Evolutionary conservation across 1,284 basidiomycete species (phyloP).

Genomic region (Sphaerobolus stellatus): DNA sequence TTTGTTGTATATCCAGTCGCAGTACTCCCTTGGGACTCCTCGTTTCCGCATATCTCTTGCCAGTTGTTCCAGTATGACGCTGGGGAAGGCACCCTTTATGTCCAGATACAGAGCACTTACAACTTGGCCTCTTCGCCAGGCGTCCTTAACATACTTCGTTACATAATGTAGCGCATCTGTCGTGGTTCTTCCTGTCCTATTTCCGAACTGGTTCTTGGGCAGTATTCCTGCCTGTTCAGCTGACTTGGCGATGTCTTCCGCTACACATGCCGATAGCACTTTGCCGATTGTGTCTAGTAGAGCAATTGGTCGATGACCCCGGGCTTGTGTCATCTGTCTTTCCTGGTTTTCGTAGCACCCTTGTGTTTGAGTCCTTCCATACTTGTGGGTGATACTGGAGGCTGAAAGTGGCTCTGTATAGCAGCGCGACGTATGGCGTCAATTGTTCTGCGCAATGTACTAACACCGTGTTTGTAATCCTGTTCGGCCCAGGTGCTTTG

Average conservation of each 20-base stretch:
- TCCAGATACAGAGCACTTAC: constrained; percentile 7
- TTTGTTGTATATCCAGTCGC: neutral
- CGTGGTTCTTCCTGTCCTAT: constrained; percentile 12
- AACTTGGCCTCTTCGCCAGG: constrained; percentile 4
- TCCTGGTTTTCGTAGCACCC: constrained; percentile 16
- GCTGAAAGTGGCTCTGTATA: neutral
- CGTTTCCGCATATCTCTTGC: neutral
- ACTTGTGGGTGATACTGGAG: neutral
- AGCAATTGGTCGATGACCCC: constrained; percentile 13
- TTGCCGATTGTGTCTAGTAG: constrained; percentile 16
- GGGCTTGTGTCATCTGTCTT: constrained; percentile 15
- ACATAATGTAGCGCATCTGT: constrained; percentile 12
- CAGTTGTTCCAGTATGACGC: neutral
- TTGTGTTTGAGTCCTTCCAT: constrained; percentile 1
- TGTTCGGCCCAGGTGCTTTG: neutral
- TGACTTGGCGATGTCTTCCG: constrained; percentile 2
- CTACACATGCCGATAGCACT: constrained; percentile 12
- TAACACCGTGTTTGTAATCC: neutral
- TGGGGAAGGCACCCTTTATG: constrained; percentile 11
- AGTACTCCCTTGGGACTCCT: constrained; percentile 2
- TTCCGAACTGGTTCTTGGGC: constrained; percentile 8
- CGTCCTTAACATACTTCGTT: neutral
- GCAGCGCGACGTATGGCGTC: neutral
- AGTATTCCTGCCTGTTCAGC: constrained; percentile 3
- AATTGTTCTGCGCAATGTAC: neutral